Evolutionary conservation across 2,329 filamentous ascomycete species (phyloP), one percentile per base, ranked within the genome.

Genomic region (Endocalyx cinctus): DNA sequence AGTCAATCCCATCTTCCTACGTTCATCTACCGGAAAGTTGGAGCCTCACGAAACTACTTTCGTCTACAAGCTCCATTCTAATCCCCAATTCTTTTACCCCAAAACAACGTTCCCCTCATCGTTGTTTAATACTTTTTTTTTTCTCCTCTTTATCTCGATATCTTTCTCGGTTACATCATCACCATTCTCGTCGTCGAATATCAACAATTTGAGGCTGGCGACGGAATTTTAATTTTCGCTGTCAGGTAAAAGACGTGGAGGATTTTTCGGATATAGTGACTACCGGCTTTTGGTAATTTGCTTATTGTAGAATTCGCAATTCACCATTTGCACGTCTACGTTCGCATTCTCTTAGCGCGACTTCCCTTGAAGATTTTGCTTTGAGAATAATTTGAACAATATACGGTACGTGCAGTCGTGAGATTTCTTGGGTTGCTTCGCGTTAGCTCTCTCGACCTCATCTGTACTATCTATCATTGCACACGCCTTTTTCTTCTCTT

Each of bases 31-130:
- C 48, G 41, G 46, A n/a, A n/a, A 38, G 47, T 54, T 48, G 52
- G 52, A 51, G 49, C 53, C 52, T 58, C 55, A 55, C 54, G 49
- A 55, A 54, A 51, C 53, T 52, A 50, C 51, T 48, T 52, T 45
- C 45, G 46, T 50, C 49, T 45, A 49, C 47, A 46, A 52, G 51
- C 47, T 52, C 48, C 52, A 54, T 50, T 47, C 41, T 41, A 43
- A 50, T 50, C 54, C 54, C 53, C 54, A 55, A 57, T 51, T 54
- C 49, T 41, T 49, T 55, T 52, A 53, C 53, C 54, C 52, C 57
- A 58, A 54, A 50, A 42, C 46, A 41, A 34, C 44, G 23, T 50
- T 48, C 54, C 52, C 53, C 51, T 52, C 52, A 55, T 55, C 50
- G 33, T 41, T 40, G 29, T n/a, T 29, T 37, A 39, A 39, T 32